phyloP scores from a whole-genome alignment of 2,329 filamentous ascomycete genomes.

The Ascochyta koolunga region DNA sequence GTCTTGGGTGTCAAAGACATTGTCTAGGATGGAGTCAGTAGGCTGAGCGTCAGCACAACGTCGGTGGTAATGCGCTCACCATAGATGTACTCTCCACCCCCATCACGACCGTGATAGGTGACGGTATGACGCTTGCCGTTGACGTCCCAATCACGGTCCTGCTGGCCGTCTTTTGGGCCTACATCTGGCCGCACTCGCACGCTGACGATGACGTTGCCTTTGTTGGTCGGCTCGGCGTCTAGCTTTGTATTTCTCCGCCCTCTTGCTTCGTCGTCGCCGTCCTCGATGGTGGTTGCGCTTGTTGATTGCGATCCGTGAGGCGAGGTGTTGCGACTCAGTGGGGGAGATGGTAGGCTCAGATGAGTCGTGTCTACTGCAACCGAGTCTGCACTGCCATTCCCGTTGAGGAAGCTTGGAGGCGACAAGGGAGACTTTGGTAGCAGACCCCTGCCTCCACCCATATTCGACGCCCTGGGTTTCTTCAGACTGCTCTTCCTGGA shows the following conservation, averaged over 20 bases:
- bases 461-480: slow-evolving; percentile 56
- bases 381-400: slow-evolving; percentile 77
- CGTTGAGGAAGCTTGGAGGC: slow-evolving; percentile 77
- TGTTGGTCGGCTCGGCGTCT: slow-evolving; percentile 41
- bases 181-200: slow-evolving; percentile 89
- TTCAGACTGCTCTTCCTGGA: slow-evolving; percentile 46
- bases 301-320: slow-evolving; percentile 92
- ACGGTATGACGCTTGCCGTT: slow-evolving; percentile 83
- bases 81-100: slow-evolving; percentile 84
- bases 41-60: slow-evolving; percentile 9
- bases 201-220: slow-evolving; percentile 93
- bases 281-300: slow-evolving; percentile 84
- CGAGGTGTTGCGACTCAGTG: slow-evolving; percentile 89
- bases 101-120: slow-evolving; percentile 85
- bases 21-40: slow-evolving; percentile 66
- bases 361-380: slow-evolving; percentile 71
- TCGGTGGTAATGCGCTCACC: slow-evolving; percentile 62
- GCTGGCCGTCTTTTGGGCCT: slow-evolving; percentile 65
- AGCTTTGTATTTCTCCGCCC: slow-evolving; percentile 53
- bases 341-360: slow-evolving; percentile 78
- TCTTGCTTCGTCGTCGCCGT: slow-evolving; percentile 67
- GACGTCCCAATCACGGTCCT: slow-evolving; percentile 88
- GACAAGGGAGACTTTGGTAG: slow-evolving; percentile 52
- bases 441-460: slow-evolving; percentile 39
- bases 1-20: slow-evolving; percentile 92